These are phyloP conservation scores for Hypholoma fasciculare DNA, from an alignment of 768 basidiomycete genomes.

Conservation along the genomic window DNA sequence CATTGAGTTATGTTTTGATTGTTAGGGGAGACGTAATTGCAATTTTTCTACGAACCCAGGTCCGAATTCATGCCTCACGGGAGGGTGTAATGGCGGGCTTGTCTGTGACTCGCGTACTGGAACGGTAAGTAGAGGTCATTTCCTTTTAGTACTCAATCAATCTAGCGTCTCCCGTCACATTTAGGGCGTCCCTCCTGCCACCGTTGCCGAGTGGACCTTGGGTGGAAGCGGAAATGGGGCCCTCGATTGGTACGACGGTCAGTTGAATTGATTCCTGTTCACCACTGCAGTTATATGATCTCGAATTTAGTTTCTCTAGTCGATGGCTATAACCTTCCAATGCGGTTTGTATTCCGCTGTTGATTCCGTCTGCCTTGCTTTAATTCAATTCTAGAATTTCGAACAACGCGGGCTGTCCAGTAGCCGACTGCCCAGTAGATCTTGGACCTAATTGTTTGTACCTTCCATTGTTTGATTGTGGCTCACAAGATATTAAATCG, in stretches of 20 bases:
- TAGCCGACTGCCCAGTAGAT: conserved; percentile 61
- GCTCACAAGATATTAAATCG: too few species aligned
- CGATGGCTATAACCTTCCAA: conserved; percentile 65
- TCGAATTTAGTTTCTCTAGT: conserved; percentile 55
- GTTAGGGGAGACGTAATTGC: conserved; percentile 60
- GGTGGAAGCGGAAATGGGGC: conserved; percentile 27
- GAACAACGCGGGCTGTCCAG: conserved; percentile 53
- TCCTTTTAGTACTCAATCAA: neutral
- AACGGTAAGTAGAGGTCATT: conserved; percentile 33
- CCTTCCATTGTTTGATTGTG: too few species aligned
- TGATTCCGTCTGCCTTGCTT: neutral
- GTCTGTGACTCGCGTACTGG: conserved; percentile 48
- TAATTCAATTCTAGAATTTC: conserved; percentile 33
- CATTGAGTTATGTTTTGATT: conserved; percentile 27
- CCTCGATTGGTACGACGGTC: conserved; percentile 61
- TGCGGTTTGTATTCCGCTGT: conserved; percentile 24
- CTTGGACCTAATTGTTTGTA: conserved; percentile 54
- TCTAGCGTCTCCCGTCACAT: neutral
- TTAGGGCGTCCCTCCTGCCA: conserved; percentile 62
- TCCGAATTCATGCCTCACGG: conserved; percentile 56
- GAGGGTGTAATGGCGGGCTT: conserved; percentile 68
- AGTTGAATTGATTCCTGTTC: conserved; percentile 3
- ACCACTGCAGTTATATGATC: neutral
- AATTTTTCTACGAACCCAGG: conserved; percentile 51
- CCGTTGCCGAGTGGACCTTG: conserved; percentile 67